These are phyloP conservation scores for Entonaema liquescens DNA, from an alignment of 495 filamentous ascomycete species.

Conservation along the genomic window DNA sequence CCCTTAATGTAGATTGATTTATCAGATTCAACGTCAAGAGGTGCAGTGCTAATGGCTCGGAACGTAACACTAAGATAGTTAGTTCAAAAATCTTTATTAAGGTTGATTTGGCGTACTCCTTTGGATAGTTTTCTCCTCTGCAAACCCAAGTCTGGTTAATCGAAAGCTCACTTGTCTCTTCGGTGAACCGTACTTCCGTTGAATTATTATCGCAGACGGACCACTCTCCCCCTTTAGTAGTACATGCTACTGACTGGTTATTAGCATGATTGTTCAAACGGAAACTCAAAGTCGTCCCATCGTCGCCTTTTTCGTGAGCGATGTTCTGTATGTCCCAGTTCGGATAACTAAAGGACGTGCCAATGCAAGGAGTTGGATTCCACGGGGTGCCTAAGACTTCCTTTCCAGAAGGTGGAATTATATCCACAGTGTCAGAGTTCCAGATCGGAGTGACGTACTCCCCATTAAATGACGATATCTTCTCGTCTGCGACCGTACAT, in stretches of 20 bases:
- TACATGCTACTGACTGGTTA: constrained; percentile 21
- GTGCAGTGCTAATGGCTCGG: constrained; percentile 16
- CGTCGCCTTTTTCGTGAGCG: background rate
- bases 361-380: constrained; percentile 37
- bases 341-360: constrained; percentile 35
- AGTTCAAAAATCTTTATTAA: background rate
- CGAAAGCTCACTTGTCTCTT: constrained; percentile 12
- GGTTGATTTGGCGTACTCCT: constrained; percentile 10
- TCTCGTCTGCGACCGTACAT: constrained; percentile 21
- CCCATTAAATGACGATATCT: constrained; percentile 9
- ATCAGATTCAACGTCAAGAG: constrained; percentile 5
- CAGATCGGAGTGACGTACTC: constrained; percentile 31
- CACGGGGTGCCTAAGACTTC: constrained; percentile 16
- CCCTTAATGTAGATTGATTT: constrained; percentile 26
- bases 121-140: constrained; percentile 18
- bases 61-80: constrained; percentile 28
- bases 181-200: constrained; percentile 19
- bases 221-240: constrained; percentile 17
- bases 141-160: constrained; percentile 36
- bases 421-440: constrained; percentile 20
- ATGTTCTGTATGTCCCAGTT: constrained; percentile 37
- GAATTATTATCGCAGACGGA: constrained; percentile 17
- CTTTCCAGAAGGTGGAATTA: constrained; percentile 29
- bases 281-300: constrained; percentile 14
- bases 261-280: constrained; percentile 29